Evolutionary conservation across 177 flowering plant genomes (phyloP).

Genomic region (Vitis hybrid): DNA sequence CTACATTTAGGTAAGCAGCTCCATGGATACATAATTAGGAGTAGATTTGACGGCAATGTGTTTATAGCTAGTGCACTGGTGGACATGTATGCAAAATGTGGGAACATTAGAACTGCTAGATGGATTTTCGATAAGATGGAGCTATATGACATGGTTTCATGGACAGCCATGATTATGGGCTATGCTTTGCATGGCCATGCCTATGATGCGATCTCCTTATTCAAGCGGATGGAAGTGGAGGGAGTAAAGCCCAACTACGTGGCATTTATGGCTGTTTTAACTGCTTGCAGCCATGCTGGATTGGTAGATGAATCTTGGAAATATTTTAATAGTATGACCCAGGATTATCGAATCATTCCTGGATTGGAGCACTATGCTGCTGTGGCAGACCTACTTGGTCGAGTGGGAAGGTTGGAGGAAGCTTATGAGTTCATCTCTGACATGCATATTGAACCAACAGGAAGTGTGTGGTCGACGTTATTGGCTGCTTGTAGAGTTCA

Average conservation of each 20-base stretch:
- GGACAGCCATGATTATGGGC: slow-evolving; percentile 97
- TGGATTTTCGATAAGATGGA: slow-evolving; percentile 63
- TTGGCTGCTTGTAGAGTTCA: slow-evolving; percentile 77
- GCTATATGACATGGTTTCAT: slow-evolving; percentile 68
- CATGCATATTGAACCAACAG: slow-evolving; percentile 54
- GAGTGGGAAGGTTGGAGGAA: slow-evolving; percentile 80
- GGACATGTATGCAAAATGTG: slow-evolving; percentile 96
- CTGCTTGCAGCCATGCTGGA: slow-evolving; percentile 94
- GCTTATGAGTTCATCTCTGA: slow-evolving; percentile 63
- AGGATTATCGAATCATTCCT: slow-evolving; percentile 56
- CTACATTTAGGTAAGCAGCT: slow-evolving; percentile 81
- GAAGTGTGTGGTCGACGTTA: slow-evolving; percentile 69
- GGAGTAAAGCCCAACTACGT: slow-evolving; percentile 62
- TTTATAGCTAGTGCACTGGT: slow-evolving; percentile 78
- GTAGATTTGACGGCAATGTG: slow-evolving; percentile 52
- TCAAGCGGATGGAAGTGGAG: slow-evolving; percentile 57
- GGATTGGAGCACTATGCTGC: slow-evolving; percentile 88
- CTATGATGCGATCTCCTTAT: slow-evolving; percentile 55
- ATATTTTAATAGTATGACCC: slow-evolving; percentile 57
- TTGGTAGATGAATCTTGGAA: slow-evolving; percentile 66
- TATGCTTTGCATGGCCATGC: slow-evolving; percentile 84
- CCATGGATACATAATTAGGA: slow-evolving; percentile 70
- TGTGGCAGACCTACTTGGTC: slow-evolving; percentile 84
- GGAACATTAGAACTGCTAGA: slow-evolving; percentile 57
- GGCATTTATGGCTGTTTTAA: slow-evolving; percentile 72